phyloP scores from a whole-genome alignment of 495 filamentous ascomycete species.

The Talaromyces adpressus region DNA sequence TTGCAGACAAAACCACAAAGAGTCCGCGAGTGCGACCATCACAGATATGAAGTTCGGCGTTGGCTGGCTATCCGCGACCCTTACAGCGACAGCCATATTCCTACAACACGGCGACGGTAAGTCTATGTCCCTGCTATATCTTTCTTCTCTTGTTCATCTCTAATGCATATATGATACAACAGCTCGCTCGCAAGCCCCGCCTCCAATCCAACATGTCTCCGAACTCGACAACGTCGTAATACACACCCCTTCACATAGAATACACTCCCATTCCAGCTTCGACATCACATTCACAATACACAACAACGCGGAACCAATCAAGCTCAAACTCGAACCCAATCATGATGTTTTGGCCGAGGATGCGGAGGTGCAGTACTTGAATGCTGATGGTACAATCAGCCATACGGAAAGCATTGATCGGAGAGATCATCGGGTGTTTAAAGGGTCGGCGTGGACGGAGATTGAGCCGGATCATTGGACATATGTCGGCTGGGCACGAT shows the following conservation, averaged over 20 bases:
- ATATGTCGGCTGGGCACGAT: constrained; percentile 78
- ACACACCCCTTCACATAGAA: constrained; percentile 68
- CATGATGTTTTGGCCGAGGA: constrained; percentile 78
- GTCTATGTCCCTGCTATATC: neutral
- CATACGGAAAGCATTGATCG: constrained; percentile 60
- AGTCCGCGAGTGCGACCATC: neutral
- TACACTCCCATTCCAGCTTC: constrained; percentile 74
- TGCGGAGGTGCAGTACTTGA: constrained; percentile 66
- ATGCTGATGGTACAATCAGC: constrained; percentile 56
- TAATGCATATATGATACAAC: neutral
- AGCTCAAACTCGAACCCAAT: constrained; percentile 82
- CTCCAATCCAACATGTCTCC: constrained; percentile 67
- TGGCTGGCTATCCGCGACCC: constrained; percentile 3
- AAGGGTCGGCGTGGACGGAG: constrained; percentile 67
- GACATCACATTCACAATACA: constrained; percentile 75
- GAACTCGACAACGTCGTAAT: constrained; percentile 69
- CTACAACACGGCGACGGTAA: constrained; percentile 5
- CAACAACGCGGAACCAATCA: constrained; percentile 58
- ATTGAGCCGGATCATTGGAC: constrained; percentile 61
- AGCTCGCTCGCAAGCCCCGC: constrained; percentile 68
- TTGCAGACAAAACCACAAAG: neutral
- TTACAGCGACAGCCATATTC: constrained; percentile 1
- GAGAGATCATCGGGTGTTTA: constrained; percentile 72
- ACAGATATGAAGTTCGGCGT: neutral
- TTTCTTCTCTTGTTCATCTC: neutral